Conservation (phyloP, 345 rosid species). For the Draba incana region DNA sequence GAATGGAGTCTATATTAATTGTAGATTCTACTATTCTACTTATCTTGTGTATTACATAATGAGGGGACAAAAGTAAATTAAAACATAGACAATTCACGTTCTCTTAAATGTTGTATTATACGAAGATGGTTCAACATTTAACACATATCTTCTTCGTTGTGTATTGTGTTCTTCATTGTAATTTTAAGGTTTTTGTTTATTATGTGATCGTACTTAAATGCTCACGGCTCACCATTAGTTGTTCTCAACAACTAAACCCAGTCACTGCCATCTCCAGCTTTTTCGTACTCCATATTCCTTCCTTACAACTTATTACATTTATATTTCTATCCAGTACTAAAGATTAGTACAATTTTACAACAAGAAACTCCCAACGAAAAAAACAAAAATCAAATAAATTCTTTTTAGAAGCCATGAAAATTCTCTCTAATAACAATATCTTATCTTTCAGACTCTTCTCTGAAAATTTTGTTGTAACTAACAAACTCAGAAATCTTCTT, state of each 20-base stretch:
- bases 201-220: constrained; percentile 20
- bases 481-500: constrained; percentile 40
- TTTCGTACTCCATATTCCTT: constrained; percentile 33
- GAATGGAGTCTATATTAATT: not conserved
- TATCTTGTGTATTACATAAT: not conserved
- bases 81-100: constrained; percentile 6
- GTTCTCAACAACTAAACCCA: constrained; percentile 18
- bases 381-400: constrained; percentile 13
- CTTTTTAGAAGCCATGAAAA: constrained; percentile 30
- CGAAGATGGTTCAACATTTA: constrained; percentile 28
- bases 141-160: constrained; percentile 3
- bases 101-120: constrained; percentile 23
- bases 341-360: not conserved
- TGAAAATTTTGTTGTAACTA: constrained; percentile 20
- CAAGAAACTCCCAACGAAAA: constrained; percentile 26
- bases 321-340: constrained; percentile 13
- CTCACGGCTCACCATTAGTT: constrained; percentile 24
- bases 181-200: constrained; percentile 34
- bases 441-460: constrained; percentile 37
- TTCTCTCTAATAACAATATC: constrained; percentile 32
- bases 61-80: not conserved
- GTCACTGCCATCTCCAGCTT: constrained; percentile 36
- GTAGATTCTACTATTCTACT: not conserved
- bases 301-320: constrained; percentile 17
- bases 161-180: no score